Base-by-base conservation (phyloP, 441 rosid genomes). In the Melastoma candidum region DNA sequence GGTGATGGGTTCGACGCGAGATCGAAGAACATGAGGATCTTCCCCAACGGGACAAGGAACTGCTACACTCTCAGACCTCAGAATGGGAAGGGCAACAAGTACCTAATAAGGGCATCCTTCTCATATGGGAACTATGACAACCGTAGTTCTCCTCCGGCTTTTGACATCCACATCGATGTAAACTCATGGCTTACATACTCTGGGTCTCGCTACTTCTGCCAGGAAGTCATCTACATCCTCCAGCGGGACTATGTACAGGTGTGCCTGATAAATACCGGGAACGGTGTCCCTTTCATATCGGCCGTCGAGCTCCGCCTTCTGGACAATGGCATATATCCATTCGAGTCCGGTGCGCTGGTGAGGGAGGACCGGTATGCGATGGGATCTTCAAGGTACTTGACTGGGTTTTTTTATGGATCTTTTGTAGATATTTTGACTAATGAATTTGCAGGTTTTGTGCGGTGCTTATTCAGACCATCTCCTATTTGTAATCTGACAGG, bases 81-180 rank as follows among this genome's bases (percentile, higher is more conserved):
- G n/a, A 29, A 4, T 46, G 54, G 46, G 36, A 63, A 7, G 13
- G 13, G 25, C 9, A n/a, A 14, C 39, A 39, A 17, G 7, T n/a
- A 25, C 36, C 51, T 54, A 58, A 64, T 72, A 52, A 68, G 67
- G 57, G 80, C 68, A 0, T 24, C 46, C 46, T 74, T 76, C 51
- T 51, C 67, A 44, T 76, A 79, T 17, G 81, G 84, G 41, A 74
- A 79, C 24, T 76, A 79, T 32, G 81, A 79, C 41, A 59, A 52
- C 22, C 57, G 46, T 11, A 22, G 51, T 46, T 12, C 8, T 1
- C n/a, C 53, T 7, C 84, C 81, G 29, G 53, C 48, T 22, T 78
- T 78, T 11, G 77, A 75, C 27, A 56, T 78, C 24, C 54, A 69
- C 65, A 53, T 78, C 3, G 84, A 77, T 53, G 69, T 65, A 1